These are phyloP conservation scores for Salix purpurea DNA, from an alignment of 345 rosid genomes.

Conservation along the genomic window DNA sequence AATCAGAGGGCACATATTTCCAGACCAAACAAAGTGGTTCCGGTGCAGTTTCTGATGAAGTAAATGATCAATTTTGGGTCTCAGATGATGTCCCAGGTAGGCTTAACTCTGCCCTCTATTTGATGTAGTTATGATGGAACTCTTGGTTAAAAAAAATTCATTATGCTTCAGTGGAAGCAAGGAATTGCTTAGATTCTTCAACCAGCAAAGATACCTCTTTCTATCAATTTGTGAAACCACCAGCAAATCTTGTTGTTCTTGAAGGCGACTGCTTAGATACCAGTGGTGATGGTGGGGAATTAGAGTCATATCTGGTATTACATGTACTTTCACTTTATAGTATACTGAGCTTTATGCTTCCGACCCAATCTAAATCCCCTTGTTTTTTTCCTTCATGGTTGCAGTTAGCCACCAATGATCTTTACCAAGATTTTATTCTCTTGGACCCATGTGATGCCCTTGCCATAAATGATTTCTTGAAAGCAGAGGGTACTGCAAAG, in stretches of 20 bases:
- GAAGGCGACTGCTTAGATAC: slow-evolving; percentile 90
- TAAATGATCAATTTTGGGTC: slow-evolving; percentile 69
- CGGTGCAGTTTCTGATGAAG: slow-evolving; percentile 43
- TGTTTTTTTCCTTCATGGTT: slow-evolving; percentile 22
- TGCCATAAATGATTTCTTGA: slow-evolving; percentile 53
- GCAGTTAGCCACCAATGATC: slow-evolving; percentile 82
- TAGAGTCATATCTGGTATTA: slow-evolving; percentile 92
- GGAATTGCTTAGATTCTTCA: slow-evolving; percentile 66
- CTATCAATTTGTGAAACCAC: slow-evolving; percentile 75
- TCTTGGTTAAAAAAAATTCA: slow-evolving; percentile 8
- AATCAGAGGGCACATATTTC: slow-evolving; percentile 38
- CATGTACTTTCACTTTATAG: slow-evolving; percentile 13
- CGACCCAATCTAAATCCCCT: slow-evolving; percentile 2
- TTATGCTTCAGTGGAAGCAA: slow-evolving; percentile 58
- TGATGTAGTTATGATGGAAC: slow-evolving; percentile 5
- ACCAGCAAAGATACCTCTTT: slow-evolving; percentile 45
- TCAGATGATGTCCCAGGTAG: slow-evolving; percentile 76
- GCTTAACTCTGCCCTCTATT: background rate
- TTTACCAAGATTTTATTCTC: slow-evolving; percentile 78
- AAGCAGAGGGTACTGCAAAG: slow-evolving; percentile 36
- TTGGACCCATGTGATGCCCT: slow-evolving; percentile 75
- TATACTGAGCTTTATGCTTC: slow-evolving; percentile 10
- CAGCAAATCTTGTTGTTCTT: slow-evolving; percentile 87
- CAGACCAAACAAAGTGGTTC: slow-evolving; percentile 42
- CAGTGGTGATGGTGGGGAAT: slow-evolving; percentile 67